A percentile compares a stretch with the other conserved stretches of the same genome.
phyloP scores from a whole-genome alignment of 1,284 basidiomycete genomes.

The Prillingera fragicola region DNA sequence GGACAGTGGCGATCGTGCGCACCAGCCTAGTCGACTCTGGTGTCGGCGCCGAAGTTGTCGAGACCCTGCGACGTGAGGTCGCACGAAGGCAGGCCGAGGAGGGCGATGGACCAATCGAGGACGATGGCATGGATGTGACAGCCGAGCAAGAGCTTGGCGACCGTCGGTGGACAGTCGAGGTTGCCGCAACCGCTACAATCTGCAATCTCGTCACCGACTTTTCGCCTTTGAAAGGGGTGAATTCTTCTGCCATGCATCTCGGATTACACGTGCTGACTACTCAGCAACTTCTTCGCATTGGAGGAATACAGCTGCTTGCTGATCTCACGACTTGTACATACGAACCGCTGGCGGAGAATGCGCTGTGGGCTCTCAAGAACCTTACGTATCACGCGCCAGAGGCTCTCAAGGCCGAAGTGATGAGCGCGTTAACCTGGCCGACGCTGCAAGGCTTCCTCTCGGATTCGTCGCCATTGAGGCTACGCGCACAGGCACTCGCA shows the following conservation, averaged over 20 bases:
- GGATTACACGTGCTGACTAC: neutral
- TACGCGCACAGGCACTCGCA: constrained; percentile 38
- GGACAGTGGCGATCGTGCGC: constrained; percentile 68
- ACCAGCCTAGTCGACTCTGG: constrained; percentile 79
- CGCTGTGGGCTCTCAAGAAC: constrained; percentile 78
- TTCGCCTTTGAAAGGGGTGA: constrained; percentile 67
- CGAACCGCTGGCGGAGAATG: constrained; percentile 58
- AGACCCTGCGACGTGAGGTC: constrained; percentile 51
- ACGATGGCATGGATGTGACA: constrained; percentile 8
- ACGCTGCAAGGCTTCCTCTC: constrained; percentile 16
- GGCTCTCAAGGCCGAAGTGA: constrained; percentile 59
- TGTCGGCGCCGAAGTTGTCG: constrained; percentile 63
- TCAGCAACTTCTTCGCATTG: constrained; percentile 59
- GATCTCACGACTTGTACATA: constrained; percentile 56
- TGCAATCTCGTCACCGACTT: constrained; percentile 83
- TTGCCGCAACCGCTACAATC: constrained; percentile 66
- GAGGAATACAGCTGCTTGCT: constrained; percentile 60
- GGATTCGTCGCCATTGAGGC: constrained; percentile 17
- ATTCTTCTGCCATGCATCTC: constrained; percentile 37
- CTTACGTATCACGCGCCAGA: constrained; percentile 59
- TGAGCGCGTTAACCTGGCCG: constrained; percentile 61
- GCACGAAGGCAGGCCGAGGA: constrained; percentile 4
- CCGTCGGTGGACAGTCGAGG: constrained; percentile 65
- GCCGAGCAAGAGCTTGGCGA: constrained; percentile 38
- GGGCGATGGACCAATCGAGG: constrained; percentile 9